Evolutionary conservation across 352 stramenopile genomes (phyloP).

Genomic region (Globisporangium parvum): DNA sequence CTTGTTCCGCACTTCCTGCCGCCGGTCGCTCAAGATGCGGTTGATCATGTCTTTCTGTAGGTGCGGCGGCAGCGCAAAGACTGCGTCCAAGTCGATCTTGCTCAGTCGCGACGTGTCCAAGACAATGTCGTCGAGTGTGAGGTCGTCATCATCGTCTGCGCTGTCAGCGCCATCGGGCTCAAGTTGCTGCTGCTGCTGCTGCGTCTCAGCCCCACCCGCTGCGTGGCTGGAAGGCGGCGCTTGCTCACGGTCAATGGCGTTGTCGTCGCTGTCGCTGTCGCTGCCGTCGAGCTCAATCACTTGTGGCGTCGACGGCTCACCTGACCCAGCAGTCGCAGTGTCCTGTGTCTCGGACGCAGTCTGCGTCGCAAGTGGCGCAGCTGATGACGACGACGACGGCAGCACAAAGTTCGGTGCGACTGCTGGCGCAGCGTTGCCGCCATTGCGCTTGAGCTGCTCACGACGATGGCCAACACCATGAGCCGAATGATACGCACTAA

Average conservation of each 20-base stretch:
- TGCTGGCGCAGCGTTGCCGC: constrained; percentile 26
- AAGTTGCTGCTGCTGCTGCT: not conserved
- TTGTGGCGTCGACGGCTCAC: no score
- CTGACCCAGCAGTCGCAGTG: not conserved
- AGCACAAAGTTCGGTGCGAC: constrained; percentile 56
- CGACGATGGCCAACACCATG: not conserved
- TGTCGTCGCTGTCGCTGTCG: not conserved
- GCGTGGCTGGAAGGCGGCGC: no score
- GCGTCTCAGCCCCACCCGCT: not conserved
- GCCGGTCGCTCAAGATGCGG: constrained; percentile 81
- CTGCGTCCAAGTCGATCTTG: constrained; percentile 78
- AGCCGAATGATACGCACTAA: not conserved
- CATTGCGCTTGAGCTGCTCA: constrained; percentile 49
- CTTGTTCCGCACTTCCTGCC: constrained; percentile 88
- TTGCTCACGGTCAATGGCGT: not conserved
- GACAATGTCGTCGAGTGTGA: constrained; percentile 60
- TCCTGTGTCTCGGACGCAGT: not conserved
- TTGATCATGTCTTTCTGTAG: constrained; percentile 92
- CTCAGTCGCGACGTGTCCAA: constrained; percentile 47
- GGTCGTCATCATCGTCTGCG: constrained; percentile 19
- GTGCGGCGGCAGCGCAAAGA: constrained; percentile 85
- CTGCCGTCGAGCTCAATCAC: constrained; percentile 6
- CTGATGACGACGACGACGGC: constrained; percentile 5
- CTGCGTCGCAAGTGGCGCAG: no score
- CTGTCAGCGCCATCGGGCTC: not conserved